phyloP scores from a whole-genome alignment of 2,329 filamentous ascomycete genomes.

The Stachybotrys elegans region DNA sequence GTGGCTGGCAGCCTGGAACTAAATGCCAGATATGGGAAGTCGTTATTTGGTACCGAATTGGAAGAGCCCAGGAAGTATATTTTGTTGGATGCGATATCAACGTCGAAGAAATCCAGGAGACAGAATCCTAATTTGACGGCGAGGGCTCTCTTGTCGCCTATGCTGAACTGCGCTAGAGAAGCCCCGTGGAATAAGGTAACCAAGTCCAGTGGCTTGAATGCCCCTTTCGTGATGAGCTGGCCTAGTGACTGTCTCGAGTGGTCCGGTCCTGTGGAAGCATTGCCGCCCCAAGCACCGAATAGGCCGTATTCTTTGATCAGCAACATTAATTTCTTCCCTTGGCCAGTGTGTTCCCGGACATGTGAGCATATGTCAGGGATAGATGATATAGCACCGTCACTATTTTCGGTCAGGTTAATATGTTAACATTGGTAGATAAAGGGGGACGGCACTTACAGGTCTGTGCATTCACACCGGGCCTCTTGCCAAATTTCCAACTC shows the following conservation, averaged over 20 bases:
- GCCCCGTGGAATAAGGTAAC: not conserved
- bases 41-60: not conserved
- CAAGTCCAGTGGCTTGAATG: constrained; percentile 3
- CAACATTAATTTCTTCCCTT: not conserved
- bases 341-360: not conserved
- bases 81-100: constrained; percentile 2
- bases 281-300: constrained; percentile 2
- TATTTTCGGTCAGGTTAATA: not conserved
- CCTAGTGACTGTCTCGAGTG: constrained; percentile 5
- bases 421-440: not conserved
- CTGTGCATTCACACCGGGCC: not conserved
- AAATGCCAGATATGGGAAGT: not conserved
- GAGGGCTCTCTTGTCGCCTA: constrained; percentile 5
- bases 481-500: not conserved
- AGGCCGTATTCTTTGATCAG: constrained; percentile 1
- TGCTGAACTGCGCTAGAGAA: not conserved
- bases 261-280: not conserved
- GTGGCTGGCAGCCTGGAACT: constrained; percentile 1
- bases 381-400: not conserved
- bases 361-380: not conserved
- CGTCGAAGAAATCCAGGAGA: constrained; percentile 10
- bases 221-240: constrained; percentile 6
- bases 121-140: constrained; percentile 8
- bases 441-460: not conserved
- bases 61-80: constrained; percentile 7